Conservation (phyloP, 805 yeast genomes). For the Lipomyces yamanashiensis region DNA sequence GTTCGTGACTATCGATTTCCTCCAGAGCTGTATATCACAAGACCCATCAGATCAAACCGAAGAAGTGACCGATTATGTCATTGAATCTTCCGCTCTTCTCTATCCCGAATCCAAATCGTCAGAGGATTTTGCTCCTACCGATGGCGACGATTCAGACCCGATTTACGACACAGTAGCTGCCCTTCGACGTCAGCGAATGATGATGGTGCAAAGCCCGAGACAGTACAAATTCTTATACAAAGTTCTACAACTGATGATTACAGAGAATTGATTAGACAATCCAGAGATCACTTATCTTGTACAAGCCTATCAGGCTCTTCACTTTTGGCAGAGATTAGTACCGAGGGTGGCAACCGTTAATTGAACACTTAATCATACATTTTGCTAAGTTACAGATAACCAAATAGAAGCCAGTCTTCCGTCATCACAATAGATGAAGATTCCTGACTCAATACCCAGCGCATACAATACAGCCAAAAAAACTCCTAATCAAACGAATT, state of each 20-base stretch:
- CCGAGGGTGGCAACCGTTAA: background rate
- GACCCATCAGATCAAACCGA: background rate
- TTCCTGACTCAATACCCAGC: too few relatives aligned
- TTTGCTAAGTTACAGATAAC: background rate
- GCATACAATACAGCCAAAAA: too few relatives aligned
- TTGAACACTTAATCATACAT: too few relatives aligned
- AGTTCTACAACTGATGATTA: conserved; percentile 9
- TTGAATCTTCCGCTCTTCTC: conserved; percentile 5
- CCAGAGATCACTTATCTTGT: too few relatives aligned
- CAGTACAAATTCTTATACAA: conserved; percentile 49
- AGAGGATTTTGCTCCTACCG: background rate
- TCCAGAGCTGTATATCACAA: conserved; percentile 38
- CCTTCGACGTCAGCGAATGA: conserved; percentile 49
- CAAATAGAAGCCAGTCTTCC: background rate
- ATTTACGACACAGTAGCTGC: conserved; percentile 42
- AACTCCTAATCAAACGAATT: too few relatives aligned
- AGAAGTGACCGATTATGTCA: background rate
- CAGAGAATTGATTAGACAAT: background rate
- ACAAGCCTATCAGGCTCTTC: background rate
- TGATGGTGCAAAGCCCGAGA: conserved; percentile 50
- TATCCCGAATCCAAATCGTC: background rate
- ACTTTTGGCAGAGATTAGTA: background rate
- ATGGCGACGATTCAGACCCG: conserved; percentile 32
- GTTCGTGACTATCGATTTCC: conserved; percentile 70
- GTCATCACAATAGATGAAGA: background rate